Evolutionary conservation across 108 stramenopile genomes (phyloP), one percentile per base, ranked within the genome.

Genomic region (Pseudonitzschia pungens): DNA sequence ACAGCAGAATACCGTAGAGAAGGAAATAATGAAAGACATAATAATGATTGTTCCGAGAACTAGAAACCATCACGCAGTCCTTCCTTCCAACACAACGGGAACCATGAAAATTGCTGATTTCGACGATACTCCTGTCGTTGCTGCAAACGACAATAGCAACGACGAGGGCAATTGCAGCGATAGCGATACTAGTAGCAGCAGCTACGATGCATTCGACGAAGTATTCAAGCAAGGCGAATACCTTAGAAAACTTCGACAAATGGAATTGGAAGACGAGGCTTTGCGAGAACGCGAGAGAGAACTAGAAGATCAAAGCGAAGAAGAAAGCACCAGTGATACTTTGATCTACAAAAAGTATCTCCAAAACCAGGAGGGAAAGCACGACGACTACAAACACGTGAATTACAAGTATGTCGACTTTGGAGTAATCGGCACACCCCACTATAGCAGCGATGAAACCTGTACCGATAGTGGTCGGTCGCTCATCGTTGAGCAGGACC

Each of bases 321-420:
- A 54, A 24, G 26, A 50, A 50, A 41, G n/a, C n/a, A 52, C 60
- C 32, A 36, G 32, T n/a, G 59, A 69, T 21, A 65, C 64, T 4
- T 32, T 84, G 21, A 44, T 45, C 44, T 94, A 94, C 69, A 48
- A 79, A 36, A 84, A 85, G 4, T 92, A 85, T 69, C 80, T 92
- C 1, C 40, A 77, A 42, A 78, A 86, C 76, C 43, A 45, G 43
- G 45, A 40, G 28, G 32, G 73, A 15, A 85, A 81, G 53, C 87
- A 91, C 68, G 93, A 94, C 69, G 93, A 92, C 77, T 80, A 87
- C 59, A 94, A 94, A 66, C 91, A 92, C 70, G 81, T 90, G 36
- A 87, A 94, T 73, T 82, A 79, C 57, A 53, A 79, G 18, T 82
- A 73, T 52, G 83, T 91, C 45, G 86, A 92, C 76, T 89, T 77